Percentiles rank a stretch among this genome's conserved stretches.
Conservation (phyloP, 495 filamentous ascomycete species). For the Cercophora sp. region DNA sequence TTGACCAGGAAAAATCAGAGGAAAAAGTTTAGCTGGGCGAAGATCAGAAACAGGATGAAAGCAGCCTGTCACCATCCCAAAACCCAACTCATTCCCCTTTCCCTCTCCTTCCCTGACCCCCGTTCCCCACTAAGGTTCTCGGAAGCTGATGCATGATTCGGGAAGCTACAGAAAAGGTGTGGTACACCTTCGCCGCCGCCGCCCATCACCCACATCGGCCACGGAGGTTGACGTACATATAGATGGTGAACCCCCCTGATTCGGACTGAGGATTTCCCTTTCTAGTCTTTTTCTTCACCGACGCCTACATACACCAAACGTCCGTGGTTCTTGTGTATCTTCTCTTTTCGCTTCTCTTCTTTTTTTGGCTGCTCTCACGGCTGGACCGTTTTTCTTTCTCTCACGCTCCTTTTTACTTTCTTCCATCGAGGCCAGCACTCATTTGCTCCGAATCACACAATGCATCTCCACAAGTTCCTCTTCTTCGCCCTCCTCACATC, state of each 20-base stretch:
- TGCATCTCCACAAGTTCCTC: constrained; percentile 7
- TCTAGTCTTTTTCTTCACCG: not conserved
- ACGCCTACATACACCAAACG: not conserved
- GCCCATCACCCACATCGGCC: too few relatives aligned
- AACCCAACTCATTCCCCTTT: not conserved
- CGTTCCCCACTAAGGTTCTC: not conserved
- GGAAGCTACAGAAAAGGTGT: too few relatives aligned
- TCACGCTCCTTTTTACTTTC: constrained; percentile 4
- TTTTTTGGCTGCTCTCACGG: not conserved
- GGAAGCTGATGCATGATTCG: not conserved
- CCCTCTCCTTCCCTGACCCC: not conserved
- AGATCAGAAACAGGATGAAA: not conserved
- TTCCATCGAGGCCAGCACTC: constrained; percentile 1
- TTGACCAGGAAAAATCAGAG: not conserved
- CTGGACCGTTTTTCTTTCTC: not conserved
- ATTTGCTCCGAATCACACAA: not conserved
- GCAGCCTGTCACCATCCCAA: not conserved
- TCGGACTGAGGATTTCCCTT: not conserved
- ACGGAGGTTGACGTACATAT: not conserved
- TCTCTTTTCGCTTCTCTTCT: not conserved
- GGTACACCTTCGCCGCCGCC: too few relatives aligned
- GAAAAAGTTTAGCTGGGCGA: not conserved
- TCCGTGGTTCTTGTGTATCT: not conserved
- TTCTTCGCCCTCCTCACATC: not conserved
- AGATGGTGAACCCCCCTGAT: not conserved